These are phyloP conservation scores for Aspergillus sp. DNA, from an alignment of 2,329 filamentous ascomycete genomes.

Conservation along the genomic window DNA sequence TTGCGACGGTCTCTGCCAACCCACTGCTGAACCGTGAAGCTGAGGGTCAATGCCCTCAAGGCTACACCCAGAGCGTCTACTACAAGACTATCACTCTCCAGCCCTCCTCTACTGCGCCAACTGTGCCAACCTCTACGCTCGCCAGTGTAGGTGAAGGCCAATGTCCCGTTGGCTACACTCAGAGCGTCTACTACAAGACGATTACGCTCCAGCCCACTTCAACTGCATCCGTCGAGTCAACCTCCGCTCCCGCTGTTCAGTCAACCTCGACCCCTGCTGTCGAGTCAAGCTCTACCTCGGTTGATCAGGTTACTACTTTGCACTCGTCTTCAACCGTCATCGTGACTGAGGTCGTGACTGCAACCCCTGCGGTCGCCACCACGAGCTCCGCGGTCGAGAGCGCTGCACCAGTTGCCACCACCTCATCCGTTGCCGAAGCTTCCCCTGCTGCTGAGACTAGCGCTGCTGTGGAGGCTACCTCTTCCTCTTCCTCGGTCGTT, in stretches of 20 bases:
- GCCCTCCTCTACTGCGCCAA: slow-evolving; percentile 14
- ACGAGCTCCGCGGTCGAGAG: slow-evolving; percentile 5
- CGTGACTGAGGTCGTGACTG: not conserved
- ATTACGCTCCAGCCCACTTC: not conserved
- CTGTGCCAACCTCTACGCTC: slow-evolving; percentile 14
- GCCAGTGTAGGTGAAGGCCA: not conserved
- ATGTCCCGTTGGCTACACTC: not conserved
- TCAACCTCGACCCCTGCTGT: not conserved
- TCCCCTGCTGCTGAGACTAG: not conserved
- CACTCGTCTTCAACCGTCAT: slow-evolving; percentile 3
- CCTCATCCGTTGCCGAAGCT: not conserved
- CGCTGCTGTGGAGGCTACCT: not conserved
- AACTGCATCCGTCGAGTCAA: not conserved
- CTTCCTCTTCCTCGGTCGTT: slow-evolving; percentile 8
- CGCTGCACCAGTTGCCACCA: not conserved
- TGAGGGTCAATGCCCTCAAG: slow-evolving; percentile 27
- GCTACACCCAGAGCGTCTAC: slow-evolving; percentile 30
- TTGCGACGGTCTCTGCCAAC: slow-evolving; percentile 29
- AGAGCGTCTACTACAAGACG: slow-evolving; percentile 1
- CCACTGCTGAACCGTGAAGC: slow-evolving; percentile 20
- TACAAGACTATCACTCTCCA: slow-evolving; percentile 30
- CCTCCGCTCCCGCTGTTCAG: not conserved
- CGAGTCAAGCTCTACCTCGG: not conserved
- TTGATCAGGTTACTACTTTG: not conserved
- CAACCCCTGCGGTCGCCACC: not conserved